Evolutionary conservation across 305 asterid species (phyloP).

Genomic region (Fraxinus ornus): DNA sequence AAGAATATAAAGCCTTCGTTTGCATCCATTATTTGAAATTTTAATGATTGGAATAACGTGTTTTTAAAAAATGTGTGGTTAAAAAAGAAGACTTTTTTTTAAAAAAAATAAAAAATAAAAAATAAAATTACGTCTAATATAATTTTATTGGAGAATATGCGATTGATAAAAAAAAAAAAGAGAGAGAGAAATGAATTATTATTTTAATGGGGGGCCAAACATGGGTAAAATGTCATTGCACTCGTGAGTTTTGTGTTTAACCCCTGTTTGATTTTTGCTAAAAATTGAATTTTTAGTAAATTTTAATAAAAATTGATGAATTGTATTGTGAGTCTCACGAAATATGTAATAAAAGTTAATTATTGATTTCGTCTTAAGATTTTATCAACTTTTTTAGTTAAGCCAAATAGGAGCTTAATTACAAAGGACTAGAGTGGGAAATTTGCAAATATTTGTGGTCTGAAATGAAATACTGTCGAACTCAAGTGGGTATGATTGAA

Average conservation of each 20-base stretch:
- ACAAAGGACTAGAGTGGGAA: not conserved
- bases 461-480: not conserved
- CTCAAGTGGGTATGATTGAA: not conserved
- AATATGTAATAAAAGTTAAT: too few species aligned
- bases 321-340: not conserved
- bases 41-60: too few species aligned
- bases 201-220: not conserved
- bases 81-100: too few species aligned
- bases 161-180: too few species aligned
- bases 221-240: not conserved
- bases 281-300: not conserved
- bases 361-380: not conserved
- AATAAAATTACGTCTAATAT: too few species aligned
- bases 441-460: not conserved
- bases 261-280: not conserved
- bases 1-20: not conserved
- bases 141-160: too few species aligned
- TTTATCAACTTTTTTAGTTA: not conserved
- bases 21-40: too few species aligned
- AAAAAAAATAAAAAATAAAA: too few species aligned
- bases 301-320: not conserved
- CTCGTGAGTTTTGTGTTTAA: not conserved
- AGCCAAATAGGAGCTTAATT: not conserved
- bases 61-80: too few species aligned
- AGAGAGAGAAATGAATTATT: too few species aligned